Conservation (phyloP, 495 filamentous ascomycete genomes). For the Lindgomyces ingoldianus region DNA sequence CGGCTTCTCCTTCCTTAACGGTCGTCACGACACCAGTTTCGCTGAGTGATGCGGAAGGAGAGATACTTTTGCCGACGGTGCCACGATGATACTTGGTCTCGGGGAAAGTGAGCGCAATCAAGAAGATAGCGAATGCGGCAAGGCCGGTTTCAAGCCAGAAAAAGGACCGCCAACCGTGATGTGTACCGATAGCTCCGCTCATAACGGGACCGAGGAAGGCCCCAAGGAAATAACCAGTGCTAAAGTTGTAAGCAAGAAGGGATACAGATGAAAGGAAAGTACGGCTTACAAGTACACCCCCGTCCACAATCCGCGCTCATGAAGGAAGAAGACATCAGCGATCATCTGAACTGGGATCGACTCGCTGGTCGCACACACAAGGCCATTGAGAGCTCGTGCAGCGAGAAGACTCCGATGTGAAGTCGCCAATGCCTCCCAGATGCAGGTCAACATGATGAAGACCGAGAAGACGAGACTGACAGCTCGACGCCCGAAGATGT, state of each 20-base stretch:
- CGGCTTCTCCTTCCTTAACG: background rate
- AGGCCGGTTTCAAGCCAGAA: conserved; percentile 58
- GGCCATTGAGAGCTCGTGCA: conserved; percentile 56
- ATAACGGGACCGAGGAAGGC: conserved; percentile 56
- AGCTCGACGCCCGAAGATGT: conserved; percentile 59
- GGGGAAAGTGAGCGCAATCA: conserved; percentile 57
- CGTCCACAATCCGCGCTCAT: conserved; percentile 60
- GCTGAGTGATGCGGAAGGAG: background rate
- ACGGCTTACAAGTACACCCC: conserved; percentile 59
- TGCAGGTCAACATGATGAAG: conserved; percentile 49
- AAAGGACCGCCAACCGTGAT: conserved; percentile 57
- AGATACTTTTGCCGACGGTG: conserved; percentile 24
- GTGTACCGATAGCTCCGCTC: conserved; percentile 56
- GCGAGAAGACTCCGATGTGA: conserved; percentile 58
- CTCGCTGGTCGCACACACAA: conserved; percentile 63
- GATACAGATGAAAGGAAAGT: conserved; percentile 37
- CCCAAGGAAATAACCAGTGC: conserved; percentile 44
- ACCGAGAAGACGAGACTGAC: conserved; percentile 56
- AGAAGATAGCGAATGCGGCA: conserved; percentile 50
- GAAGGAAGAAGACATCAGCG: conserved; percentile 67
- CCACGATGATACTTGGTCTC: conserved; percentile 60
- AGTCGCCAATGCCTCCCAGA: conserved; percentile 40
- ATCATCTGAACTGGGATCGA: conserved; percentile 64
- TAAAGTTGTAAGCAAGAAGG: conserved; percentile 16
- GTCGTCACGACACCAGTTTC: background rate